A percentile compares a stretch with the other conserved stretches of the same genome.
Conservation (phyloP, 1,284 basidiomycete genomes). For the Puccinia polysora region DNA sequence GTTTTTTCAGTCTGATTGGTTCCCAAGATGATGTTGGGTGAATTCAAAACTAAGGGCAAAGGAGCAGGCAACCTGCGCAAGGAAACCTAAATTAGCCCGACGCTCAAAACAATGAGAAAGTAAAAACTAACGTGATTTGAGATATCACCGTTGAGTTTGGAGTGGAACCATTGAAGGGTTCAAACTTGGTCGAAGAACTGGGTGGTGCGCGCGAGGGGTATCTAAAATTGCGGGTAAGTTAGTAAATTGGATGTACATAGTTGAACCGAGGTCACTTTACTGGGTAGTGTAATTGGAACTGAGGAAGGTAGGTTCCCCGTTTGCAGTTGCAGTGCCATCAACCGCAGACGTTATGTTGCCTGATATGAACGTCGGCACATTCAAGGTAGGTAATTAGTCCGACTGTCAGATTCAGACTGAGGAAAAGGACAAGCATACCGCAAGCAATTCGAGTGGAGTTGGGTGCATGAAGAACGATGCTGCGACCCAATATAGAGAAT, state of each 20-base stretch:
- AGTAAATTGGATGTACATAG: too few species aligned
- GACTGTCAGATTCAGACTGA: background rate
- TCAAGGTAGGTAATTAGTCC: background rate
- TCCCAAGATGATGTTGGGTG: slow-evolving; percentile 28
- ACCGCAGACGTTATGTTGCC: slow-evolving; percentile 48
- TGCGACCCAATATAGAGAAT: slow-evolving; percentile 49
- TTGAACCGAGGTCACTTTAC: background rate
- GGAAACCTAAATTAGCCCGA: background rate
- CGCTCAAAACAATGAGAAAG: background rate
- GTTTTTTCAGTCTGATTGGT: slow-evolving; percentile 6
- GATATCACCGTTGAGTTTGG: slow-evolving; percentile 21
- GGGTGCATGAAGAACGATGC: slow-evolving; percentile 48
- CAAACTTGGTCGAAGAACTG: slow-evolving; percentile 11
- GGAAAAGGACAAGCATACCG: slow-evolving; percentile 36
- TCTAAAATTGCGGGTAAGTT: background rate
- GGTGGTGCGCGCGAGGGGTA: slow-evolving; percentile 18
- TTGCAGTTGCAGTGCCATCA: slow-evolving; percentile 47
- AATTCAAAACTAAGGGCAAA: slow-evolving; percentile 11
- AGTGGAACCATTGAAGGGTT: slow-evolving; percentile 30
- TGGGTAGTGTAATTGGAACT: slow-evolving; percentile 34
- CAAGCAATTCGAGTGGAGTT: slow-evolving; percentile 48
- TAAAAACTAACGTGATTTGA: slow-evolving; percentile 23
- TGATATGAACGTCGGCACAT: background rate
- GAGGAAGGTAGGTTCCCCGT: slow-evolving; percentile 15
- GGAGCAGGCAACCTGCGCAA: slow-evolving; percentile 16